phyloP scores from a whole-genome alignment of 768 basidiomycete species.

The Clitopilus hobsonii region DNA sequence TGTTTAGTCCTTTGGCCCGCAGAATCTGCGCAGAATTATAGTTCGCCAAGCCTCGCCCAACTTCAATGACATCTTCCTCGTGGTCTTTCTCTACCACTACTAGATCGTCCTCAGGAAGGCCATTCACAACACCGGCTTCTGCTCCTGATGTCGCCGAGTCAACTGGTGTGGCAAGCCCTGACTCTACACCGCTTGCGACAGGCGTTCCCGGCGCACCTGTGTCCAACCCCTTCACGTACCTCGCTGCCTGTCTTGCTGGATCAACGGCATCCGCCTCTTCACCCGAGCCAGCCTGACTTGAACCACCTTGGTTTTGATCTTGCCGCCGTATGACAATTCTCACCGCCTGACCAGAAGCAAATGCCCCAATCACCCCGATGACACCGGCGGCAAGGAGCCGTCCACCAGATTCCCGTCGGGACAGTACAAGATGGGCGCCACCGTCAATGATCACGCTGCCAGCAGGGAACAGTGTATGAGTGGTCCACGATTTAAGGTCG shows the following conservation, averaged over 20 bases:
- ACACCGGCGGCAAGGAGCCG: slow-evolving; percentile 92
- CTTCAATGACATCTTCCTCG: slow-evolving; percentile 74
- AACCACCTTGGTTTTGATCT: background rate
- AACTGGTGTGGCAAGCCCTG: slow-evolving; percentile 41
- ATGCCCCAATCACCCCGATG: slow-evolving; percentile 77
- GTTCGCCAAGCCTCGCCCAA: slow-evolving; percentile 91
- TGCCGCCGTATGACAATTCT: slow-evolving; percentile 59
- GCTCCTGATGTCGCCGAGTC: slow-evolving; percentile 41
- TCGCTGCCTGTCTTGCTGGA: slow-evolving; percentile 18
- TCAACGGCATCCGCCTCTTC: slow-evolving; percentile 20
- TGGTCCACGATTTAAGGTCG: slow-evolving; percentile 94
- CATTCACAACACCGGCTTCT: slow-evolving; percentile 32
- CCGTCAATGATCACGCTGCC: slow-evolving; percentile 86
- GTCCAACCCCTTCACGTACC: slow-evolving; percentile 34
- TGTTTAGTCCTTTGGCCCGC: slow-evolving; percentile 85
- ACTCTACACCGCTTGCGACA: slow-evolving; percentile 27
- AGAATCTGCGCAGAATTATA: slow-evolving; percentile 93
- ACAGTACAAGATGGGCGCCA: slow-evolving; percentile 85
- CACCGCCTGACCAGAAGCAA: slow-evolving; percentile 94
- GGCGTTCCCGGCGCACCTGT: slow-evolving; percentile 58
- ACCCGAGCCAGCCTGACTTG: slow-evolving; percentile 15
- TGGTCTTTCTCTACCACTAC: slow-evolving; percentile 21
- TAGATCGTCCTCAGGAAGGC: slow-evolving; percentile 28
- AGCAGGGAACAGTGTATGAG: slow-evolving; percentile 88
- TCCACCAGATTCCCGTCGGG: slow-evolving; percentile 83